These are phyloP conservation scores for Salvia sclarea DNA, from an alignment of 305 asterid genomes.

Conservation along the genomic window DNA sequence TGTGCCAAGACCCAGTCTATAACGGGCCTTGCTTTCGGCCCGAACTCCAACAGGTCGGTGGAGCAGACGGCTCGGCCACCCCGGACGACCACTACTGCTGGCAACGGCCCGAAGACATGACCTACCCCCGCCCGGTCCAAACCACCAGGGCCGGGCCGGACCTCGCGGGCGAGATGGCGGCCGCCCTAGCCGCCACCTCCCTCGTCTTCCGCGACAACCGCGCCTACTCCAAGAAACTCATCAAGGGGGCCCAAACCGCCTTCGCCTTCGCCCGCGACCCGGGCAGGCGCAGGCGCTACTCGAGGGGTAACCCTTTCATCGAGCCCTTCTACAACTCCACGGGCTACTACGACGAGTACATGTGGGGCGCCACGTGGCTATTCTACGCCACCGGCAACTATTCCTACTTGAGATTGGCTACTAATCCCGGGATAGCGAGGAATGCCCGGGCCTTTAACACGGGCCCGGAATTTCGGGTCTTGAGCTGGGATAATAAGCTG, in stretches of 20 bases:
- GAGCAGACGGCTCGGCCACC: slow-evolving; percentile 48
- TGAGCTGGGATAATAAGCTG: slow-evolving; percentile 89
- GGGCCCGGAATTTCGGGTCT: slow-evolving; percentile 62
- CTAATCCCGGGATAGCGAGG: slow-evolving; percentile 41
- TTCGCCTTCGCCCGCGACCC: slow-evolving; percentile 57
- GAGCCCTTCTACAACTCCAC: slow-evolving; percentile 79
- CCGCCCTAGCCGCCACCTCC: slow-evolving; percentile 84
- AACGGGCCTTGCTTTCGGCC: not conserved
- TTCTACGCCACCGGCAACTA: slow-evolving; percentile 79
- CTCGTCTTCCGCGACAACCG: slow-evolving; percentile 65
- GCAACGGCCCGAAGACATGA: slow-evolving; percentile 91
- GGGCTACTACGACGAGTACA: slow-evolving; percentile 64
- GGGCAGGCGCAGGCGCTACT: slow-evolving; percentile 44
- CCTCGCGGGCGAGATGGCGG: slow-evolving; percentile 81
- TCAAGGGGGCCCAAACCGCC: slow-evolving; percentile 54
- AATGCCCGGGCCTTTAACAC: slow-evolving; percentile 46
- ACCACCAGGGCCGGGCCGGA: slow-evolving; percentile 58
- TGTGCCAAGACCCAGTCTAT: no score
- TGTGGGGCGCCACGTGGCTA: slow-evolving; percentile 89
- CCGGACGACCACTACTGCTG: slow-evolving; percentile 94
- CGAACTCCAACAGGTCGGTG: slow-evolving; percentile 58
- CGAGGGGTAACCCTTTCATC: slow-evolving; percentile 50
- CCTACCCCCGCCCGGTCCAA: slow-evolving; percentile 57
- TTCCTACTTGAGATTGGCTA: slow-evolving; percentile 56
- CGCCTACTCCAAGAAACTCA: slow-evolving; percentile 53